Conservation (phyloP, 768 basidiomycete genomes). For the Leccinum broughii region DNA sequence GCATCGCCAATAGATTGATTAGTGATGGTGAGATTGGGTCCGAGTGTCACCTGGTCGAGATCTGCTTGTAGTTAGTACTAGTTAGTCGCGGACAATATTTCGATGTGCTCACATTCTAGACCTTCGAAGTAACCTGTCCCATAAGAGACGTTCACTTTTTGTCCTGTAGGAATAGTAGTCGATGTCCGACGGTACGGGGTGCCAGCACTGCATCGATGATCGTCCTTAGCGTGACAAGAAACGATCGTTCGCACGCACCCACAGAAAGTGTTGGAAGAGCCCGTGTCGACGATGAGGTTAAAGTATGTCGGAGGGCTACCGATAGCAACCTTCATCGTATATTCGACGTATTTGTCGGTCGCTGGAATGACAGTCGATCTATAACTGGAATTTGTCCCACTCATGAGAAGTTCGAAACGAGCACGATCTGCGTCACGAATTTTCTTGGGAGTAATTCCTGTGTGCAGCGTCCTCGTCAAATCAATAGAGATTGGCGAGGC, state of each 20-base stretch:
- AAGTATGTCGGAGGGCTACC: constrained; percentile 30
- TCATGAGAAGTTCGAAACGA: constrained; percentile 11
- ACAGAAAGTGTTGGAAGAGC: constrained; percentile 22
- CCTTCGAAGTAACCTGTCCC: constrained; percentile 28
- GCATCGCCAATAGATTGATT: constrained; percentile 34
- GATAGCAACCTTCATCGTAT: constrained; percentile 26
- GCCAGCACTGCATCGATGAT: constrained; percentile 17
- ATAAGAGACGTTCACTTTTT: constrained; percentile 16
- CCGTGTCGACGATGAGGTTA: constrained; percentile 11
- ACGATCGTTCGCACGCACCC: constrained; percentile 4
- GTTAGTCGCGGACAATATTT: not conserved
- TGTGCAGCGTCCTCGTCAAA: constrained; percentile 11
- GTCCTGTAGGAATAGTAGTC: constrained; percentile 29
- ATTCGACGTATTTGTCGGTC: constrained; percentile 15
- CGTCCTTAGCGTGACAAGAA: not conserved
- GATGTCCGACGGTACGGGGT: constrained; percentile 20
- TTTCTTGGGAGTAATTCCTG: constrained; percentile 10
- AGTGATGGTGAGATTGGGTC: constrained; percentile 23
- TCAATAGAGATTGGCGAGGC: constrained; percentile 2
- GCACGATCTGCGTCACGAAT: constrained; percentile 19
- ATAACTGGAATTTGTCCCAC: not conserved
- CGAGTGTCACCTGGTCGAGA: constrained; percentile 29
- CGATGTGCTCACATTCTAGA: constrained; percentile 32
- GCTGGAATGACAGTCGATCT: constrained; percentile 13
- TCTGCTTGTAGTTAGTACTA: constrained; percentile 8